These are phyloP conservation scores for Fusarium brachygibbosum DNA, from an alignment of 2,329 filamentous ascomycete species.

Conservation along the genomic window DNA sequence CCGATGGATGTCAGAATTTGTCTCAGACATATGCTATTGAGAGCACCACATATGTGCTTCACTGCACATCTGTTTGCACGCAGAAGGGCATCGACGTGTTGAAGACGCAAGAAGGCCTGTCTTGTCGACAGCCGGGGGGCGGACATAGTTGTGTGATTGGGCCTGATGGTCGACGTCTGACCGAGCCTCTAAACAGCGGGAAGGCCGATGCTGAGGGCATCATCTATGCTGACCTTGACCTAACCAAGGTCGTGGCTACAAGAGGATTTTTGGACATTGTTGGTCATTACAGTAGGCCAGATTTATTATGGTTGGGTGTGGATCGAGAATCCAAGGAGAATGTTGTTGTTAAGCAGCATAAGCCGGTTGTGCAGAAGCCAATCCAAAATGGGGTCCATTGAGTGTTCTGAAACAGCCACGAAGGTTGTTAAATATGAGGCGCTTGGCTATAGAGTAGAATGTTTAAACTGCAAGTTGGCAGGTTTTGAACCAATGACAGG, in stretches of 20 bases:
- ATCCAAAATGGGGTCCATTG: no score
- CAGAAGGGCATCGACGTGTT: slow-evolving; percentile 59
- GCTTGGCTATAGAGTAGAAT: no score
- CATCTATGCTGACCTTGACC: slow-evolving; percentile 64
- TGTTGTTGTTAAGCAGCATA: slow-evolving; percentile 17
- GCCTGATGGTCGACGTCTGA: slow-evolving; percentile 44
- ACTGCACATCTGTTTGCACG: slow-evolving; percentile 52
- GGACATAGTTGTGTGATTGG: slow-evolving; percentile 44
- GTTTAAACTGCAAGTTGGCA: no score
- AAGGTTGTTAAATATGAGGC: no score
- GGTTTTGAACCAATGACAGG: no score
- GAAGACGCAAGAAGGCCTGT: slow-evolving; percentile 55
- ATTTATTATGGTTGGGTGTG: slow-evolving; percentile 56
- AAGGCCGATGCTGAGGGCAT: slow-evolving; percentile 57
- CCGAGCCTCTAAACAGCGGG: slow-evolving; percentile 27
- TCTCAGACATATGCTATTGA: slow-evolving; percentile 70
- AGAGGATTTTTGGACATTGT: slow-evolving; percentile 58
- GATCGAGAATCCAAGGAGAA: slow-evolving; percentile 37
- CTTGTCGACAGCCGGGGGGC: slow-evolving; percentile 39
- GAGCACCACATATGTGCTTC: slow-evolving; percentile 65
- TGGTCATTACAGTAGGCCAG: slow-evolving; percentile 55
- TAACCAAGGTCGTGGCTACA: slow-evolving; percentile 58
- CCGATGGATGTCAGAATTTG: slow-evolving; percentile 57
- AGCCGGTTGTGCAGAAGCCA: no score
- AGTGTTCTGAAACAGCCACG: no score